Evolutionary conservation across 2,329 filamentous ascomycete species (phyloP), one percentile per base, ranked within the genome.

Genomic region (Delphinella strobiligena): DNA sequence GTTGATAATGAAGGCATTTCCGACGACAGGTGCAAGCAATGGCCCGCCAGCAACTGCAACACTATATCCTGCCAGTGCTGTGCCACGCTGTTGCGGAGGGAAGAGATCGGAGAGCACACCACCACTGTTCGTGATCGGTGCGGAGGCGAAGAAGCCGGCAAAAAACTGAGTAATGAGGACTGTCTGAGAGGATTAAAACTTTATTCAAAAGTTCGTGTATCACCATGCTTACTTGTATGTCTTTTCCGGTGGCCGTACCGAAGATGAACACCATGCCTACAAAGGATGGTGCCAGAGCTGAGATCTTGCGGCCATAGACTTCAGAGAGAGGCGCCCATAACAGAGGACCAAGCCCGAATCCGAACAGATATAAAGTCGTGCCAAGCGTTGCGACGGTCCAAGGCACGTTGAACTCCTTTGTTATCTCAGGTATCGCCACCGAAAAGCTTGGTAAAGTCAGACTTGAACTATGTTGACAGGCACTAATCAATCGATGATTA

Each of bases 301-400:
- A 68, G 3, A 50, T 45, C 41, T 59, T 62, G 3, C 72, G 63
- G 1, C 72, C 72, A 43, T 66, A 72, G 1, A 79, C 63, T 52
- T 82, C 78, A 30, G 69, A 75, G n/a, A 82, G 52, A 1, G 78
- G 77, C 4, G 74, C 76, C 72, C 74, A 80, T 2, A 82, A 49
- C 11, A 82, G 53, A 0, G 79, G 78, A 0, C 80, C 80, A 4
- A 80, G 47, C 1, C 69, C 71, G 42, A 76, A 72, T 1, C 72
- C 66, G n/a, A 44, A 36, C 7, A 44, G 30, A n/a, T 33, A 42
- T 10, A 27, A 7, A 27, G 22, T 7, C 7, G 22, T 27, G 12
- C 22, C 22, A 27, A 27, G 22, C 12, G 22, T 27, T 7, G 7
- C 12, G 22, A 27, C 22, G 7, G 22, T 12, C 7, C 12, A 7